Evolutionary conservation across 1,284 basidiomycete genomes (phyloP).

Genomic region (Papiliotrema nemorosa): DNA sequence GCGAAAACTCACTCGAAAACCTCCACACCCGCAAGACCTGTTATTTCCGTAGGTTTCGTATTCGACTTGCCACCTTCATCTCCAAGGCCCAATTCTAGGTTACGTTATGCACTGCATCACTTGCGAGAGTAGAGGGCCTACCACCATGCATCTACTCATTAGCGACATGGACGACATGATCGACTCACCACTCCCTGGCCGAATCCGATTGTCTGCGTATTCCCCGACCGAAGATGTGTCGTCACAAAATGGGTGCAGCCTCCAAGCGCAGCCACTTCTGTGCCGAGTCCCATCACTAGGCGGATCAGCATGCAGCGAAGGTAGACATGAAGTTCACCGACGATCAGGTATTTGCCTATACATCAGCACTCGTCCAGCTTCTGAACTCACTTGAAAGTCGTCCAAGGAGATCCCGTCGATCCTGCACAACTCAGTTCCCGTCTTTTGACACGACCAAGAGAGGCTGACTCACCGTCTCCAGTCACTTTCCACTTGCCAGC

Average conservation of each 20-base stretch:
- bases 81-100: constrained; percentile 73
- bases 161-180: constrained; percentile 8
- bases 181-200: constrained; percentile 42
- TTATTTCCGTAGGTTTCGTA: constrained; percentile 73
- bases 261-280: constrained; percentile 65
- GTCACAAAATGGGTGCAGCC: constrained; percentile 87
- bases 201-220: constrained; percentile 65
- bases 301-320: too few species aligned
- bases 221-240: constrained; percentile 57
- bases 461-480: constrained; percentile 65
- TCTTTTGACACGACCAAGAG: neutral
- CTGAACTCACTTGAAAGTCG: constrained; percentile 56
- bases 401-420: constrained; percentile 75
- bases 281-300: constrained; percentile 63
- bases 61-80: constrained; percentile 75
- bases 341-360: neutral
- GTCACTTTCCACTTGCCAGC: constrained; percentile 78
- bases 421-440: constrained; percentile 51
- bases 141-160: constrained; percentile 30
- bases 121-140: constrained; percentile 1
- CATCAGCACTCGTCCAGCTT: constrained; percentile 2
- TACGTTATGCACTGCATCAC: neutral
- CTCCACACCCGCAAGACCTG: constrained; percentile 68
- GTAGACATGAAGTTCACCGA: too few species aligned
- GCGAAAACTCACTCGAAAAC: constrained; percentile 63